These are phyloP conservation scores for Kingdonia uniflora DNA, from an alignment of 164 flowering plant species.

Conservation along the genomic window DNA sequence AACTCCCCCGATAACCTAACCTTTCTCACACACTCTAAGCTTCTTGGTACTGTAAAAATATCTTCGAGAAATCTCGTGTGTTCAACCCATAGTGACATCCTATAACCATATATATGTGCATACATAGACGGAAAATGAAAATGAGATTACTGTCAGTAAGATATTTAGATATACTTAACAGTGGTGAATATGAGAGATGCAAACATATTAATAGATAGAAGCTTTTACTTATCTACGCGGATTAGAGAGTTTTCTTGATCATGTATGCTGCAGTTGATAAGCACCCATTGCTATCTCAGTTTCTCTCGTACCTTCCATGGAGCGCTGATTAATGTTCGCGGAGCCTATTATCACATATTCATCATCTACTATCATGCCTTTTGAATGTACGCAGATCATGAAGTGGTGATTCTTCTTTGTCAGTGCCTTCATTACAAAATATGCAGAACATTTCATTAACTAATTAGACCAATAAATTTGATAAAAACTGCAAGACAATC, in stretches of 20 bases:
- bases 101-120: too few relatives aligned
- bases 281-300: slow-evolving; percentile 99
- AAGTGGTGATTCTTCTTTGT: slow-evolving; percentile 55
- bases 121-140: too few relatives aligned
- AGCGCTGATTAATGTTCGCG: slow-evolving; percentile 87
- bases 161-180: too few relatives aligned
- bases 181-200: too few relatives aligned
- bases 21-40: slow-evolving; percentile 65
- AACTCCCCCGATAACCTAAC: slow-evolving; percentile 49
- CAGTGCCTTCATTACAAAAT: slow-evolving; percentile 40
- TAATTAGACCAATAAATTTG: neutral
- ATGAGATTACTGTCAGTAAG: too few relatives aligned
- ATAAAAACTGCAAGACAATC: too few relatives aligned
- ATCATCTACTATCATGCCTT: slow-evolving; percentile 96
- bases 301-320: slow-evolving; percentile 90
- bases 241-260: slow-evolving; percentile 52
- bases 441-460: too few relatives aligned
- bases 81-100: slow-evolving; percentile 99
- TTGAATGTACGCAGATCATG: slow-evolving; percentile 97
- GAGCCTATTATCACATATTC: slow-evolving; percentile 78
- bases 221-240: slow-evolving; percentile 81
- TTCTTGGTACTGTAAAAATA: slow-evolving; percentile 59
- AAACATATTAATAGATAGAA: too few relatives aligned
- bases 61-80: slow-evolving; percentile 64
- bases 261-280: slow-evolving; percentile 77